phyloP scores from a whole-genome alignment of 345 rosid genomes.

The Mangifera indica region DNA sequence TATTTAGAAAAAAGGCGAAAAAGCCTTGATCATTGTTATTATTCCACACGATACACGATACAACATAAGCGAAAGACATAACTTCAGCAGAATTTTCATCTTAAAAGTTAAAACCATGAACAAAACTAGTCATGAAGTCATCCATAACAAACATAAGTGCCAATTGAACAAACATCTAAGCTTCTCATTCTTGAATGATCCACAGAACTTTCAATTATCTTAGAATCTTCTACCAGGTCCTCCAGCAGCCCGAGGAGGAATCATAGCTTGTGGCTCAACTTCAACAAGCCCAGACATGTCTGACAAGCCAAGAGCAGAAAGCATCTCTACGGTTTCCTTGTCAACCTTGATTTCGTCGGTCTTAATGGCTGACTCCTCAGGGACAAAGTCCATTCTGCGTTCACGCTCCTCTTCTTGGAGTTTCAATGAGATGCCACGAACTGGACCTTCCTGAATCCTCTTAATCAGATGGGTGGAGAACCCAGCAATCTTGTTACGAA shows the following conservation, averaged over 20 bases:
- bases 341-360: conserved; percentile 61
- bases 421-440: conserved; percentile 82
- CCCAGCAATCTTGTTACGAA: conserved; percentile 91
- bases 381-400: conserved; percentile 91
- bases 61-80: too few species aligned
- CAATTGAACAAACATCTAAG: not conserved
- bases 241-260: conserved; percentile 37
- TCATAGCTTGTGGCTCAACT: conserved; percentile 49
- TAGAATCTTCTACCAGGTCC: conserved; percentile 32
- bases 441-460: conserved; percentile 85
- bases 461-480: conserved; percentile 78
- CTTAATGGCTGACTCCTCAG: conserved; percentile 77
- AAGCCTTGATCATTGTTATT: too few species aligned
- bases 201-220: not conserved
- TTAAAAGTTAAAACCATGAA: not conserved
- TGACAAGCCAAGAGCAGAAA: conserved; percentile 72
- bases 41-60: too few species aligned
- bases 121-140: conserved; percentile 10
- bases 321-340: conserved; percentile 74
- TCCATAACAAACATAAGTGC: conserved; percentile 2
- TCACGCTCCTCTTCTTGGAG: conserved; percentile 90
- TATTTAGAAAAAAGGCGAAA: too few species aligned
- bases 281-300: conserved; percentile 54
- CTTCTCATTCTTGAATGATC: conserved; percentile 9
- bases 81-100: too few species aligned